A percentile compares a stretch with the other conserved stretches of the same genome.
Evolutionary conservation across 106 monocot species (phyloP).

Genomic region (Dendrobium nobile): DNA sequence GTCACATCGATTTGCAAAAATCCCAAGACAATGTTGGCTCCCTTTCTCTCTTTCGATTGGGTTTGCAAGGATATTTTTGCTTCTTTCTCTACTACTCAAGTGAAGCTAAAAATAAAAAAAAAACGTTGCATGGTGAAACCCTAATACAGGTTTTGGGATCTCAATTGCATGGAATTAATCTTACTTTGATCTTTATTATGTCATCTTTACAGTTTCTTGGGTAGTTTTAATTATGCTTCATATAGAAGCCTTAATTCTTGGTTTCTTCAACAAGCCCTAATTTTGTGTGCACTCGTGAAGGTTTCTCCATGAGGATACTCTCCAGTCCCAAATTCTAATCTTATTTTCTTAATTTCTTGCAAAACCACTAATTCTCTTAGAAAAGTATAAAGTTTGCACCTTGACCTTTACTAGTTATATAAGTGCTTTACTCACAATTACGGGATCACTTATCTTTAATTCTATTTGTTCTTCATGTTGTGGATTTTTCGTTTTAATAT

Average conservation of each 20-base stretch:
- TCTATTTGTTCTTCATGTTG: not conserved
- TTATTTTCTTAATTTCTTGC: not conserved
- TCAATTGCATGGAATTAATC: not conserved
- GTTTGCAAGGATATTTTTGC: not conserved
- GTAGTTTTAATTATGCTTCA: not conserved
- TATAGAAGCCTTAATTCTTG: not conserved
- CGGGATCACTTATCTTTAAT: no score
- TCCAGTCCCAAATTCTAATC: not conserved
- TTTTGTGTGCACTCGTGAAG: not conserved
- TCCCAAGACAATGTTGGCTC: not conserved
- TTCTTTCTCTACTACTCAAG: not conserved
- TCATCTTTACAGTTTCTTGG: not conserved
- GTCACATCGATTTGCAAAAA: no score
- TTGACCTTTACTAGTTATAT: not conserved
- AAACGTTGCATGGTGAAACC: not conserved
- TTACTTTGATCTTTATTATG: not conserved
- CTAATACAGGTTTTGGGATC: not conserved
- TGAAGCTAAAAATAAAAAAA: not conserved
- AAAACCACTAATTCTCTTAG: not conserved
- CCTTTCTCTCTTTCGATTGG: not conserved
- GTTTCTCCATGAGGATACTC: not conserved
- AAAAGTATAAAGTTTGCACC: not conserved
- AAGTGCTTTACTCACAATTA: no score
- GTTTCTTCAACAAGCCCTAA: not conserved
- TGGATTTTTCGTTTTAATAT: not conserved